phyloP scores from a whole-genome alignment of 2,329 filamentous ascomycete genomes.

The Immersiporthe knoxdaviesiana region DNA sequence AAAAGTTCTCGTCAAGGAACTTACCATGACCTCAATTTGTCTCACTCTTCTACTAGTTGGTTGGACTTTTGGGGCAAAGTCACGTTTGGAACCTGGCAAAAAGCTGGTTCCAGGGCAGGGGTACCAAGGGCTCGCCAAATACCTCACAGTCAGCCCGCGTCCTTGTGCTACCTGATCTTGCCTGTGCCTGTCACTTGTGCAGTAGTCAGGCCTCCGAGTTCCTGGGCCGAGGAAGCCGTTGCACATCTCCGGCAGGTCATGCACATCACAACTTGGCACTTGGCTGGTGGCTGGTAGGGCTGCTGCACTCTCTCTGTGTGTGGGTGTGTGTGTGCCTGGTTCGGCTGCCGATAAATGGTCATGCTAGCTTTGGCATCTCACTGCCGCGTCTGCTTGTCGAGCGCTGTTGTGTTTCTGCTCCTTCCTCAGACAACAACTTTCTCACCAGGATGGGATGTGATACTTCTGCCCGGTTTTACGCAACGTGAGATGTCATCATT shows the following conservation, averaged over 20 bases:
- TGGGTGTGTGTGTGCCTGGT: neutral
- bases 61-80: neutral
- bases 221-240: neutral
- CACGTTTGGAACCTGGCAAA: neutral
- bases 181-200: constrained; percentile 23
- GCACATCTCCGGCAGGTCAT: constrained; percentile 2
- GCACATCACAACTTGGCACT: constrained; percentile 1
- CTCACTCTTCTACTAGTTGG: neutral
- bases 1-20: neutral
- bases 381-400: neutral
- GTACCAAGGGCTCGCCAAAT: neutral
- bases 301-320: neutral
- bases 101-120: neutral
- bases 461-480: neutral
- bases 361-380: neutral
- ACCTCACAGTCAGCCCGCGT: constrained; percentile 13
- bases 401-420: neutral
- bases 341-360: neutral
- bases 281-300: neutral
- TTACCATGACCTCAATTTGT: constrained; percentile 4
- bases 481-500: neutral
- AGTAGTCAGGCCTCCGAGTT: constrained; percentile 1
- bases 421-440: neutral
- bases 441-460: neutral
- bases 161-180: constrained; percentile 14